Base-by-base conservation (phyloP, 164 flowering plant genomes). In the Piper longum region DNA sequence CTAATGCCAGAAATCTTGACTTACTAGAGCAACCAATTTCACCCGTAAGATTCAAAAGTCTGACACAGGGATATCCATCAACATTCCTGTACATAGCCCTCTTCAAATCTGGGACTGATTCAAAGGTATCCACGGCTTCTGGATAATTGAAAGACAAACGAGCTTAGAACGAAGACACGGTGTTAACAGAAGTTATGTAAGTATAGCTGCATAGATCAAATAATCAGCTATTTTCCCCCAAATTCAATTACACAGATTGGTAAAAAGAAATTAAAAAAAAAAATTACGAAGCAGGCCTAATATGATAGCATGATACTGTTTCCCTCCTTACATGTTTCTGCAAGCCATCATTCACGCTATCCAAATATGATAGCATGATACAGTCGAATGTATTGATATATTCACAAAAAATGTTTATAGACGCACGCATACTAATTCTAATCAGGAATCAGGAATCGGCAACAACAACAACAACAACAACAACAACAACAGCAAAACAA, bases 1-100 rank as follows among this genome's bases (percentile, higher is more conserved):
- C 52, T 48, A 14, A 48, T 48, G 14, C 14, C 64, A 43, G 14
- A 0, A 16, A 57, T 9, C 26, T 4, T 16, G 56, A 79, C 88
- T 74, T 75, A 89, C 98, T 93, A 56, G 97, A 78, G 77, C 99
- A 93, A 59, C 99, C 99, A 70, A 90, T 93, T 74, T 84, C 91
- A 61, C 89, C 91, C 48, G 95, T 80, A 62, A 88, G 81, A 78
- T 83, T 93, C 63, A 93, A 85, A n/a, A 93, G 76, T 42, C 97
- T 75, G 5, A 93, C 95, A 68, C 99, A 93, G 64, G 99, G 99
- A 71, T 69, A 83, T 61, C 89, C 96, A 71, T 85, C 87, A 66
- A 88, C 65, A 59, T 59, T 68, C 65, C 64, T 67, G 77, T 93
- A 93, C 95, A 90, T 90, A 43, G 83, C 75, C 63, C 77, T 80